Conservation (phyloP, 2,329 filamentous ascomycete genomes). For the Calonectria multiphialidica region DNA sequence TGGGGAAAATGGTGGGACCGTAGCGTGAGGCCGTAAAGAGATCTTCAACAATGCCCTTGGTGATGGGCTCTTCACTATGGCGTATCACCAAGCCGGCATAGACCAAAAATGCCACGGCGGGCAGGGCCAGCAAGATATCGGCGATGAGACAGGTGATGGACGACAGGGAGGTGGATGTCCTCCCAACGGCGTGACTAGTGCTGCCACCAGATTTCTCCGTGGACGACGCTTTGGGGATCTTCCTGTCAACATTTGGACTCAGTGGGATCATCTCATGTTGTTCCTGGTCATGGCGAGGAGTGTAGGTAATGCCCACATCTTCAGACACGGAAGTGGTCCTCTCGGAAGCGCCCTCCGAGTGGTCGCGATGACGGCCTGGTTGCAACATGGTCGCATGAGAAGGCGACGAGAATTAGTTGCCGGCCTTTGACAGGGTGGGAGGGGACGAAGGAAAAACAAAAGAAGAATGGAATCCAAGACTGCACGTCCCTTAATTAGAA, state of each 20-base stretch:
- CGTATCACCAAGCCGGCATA: neutral
- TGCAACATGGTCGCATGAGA: neutral
- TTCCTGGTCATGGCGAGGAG: neutral
- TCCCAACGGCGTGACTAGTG: no score
- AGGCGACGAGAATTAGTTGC: neutral
- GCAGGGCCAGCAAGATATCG: conserved; percentile 9
- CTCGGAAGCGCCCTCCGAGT: neutral
- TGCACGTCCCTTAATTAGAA: no score
- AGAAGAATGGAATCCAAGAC: no score
- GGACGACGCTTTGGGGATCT: neutral
- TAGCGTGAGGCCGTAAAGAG: neutral
- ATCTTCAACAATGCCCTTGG: neutral
- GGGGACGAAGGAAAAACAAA: neutral
- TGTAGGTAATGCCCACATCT: neutral
- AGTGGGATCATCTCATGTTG: neutral
- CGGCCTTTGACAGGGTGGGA: neutral
- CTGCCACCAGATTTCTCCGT: neutral
- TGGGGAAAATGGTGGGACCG: conserved; percentile 17
- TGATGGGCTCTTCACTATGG: neutral
- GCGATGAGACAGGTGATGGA: neutral
- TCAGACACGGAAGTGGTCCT: neutral
- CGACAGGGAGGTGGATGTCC: no score
- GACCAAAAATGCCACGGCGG: conserved; percentile 11
- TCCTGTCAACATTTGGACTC: no score
- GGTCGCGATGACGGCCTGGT: neutral